Percentiles rank a stretch among this genome's conserved stretches.
These are phyloP conservation scores for Stephania yunnanensis DNA, from an alignment of 164 flowering plant genomes.

Conservation along the genomic window DNA sequence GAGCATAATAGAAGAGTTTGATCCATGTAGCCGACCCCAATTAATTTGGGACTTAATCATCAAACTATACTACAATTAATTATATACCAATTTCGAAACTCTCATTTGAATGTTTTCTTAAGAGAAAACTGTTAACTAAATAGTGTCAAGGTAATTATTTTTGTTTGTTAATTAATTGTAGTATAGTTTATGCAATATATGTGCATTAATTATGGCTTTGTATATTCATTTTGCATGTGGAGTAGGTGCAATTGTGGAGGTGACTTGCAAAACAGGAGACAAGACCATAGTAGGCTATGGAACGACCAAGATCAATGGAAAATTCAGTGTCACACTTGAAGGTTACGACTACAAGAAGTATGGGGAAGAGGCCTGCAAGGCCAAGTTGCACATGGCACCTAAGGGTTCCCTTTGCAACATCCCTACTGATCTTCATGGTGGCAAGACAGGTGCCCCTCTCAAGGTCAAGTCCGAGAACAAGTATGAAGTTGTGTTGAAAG, in stretches of 20 bases:
- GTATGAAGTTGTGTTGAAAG: constrained; percentile 47
- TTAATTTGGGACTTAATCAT: too few species aligned
- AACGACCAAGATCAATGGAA: constrained; percentile 61
- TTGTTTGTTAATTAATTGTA: neutral
- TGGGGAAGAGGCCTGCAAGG: constrained; percentile 56
- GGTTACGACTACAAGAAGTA: constrained; percentile 47
- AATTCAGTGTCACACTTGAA: constrained; percentile 43
- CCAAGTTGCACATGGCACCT: constrained; percentile 56
- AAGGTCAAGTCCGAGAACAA: constrained; percentile 49
- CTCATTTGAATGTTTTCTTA: too few species aligned
- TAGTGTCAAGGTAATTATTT: neutral
- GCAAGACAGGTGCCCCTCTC: constrained; percentile 44
- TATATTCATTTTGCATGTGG: constrained; percentile 7
- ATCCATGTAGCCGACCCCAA: too few species aligned
- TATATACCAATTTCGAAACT: too few species aligned
- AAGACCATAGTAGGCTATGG: constrained; percentile 53
- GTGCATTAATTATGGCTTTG: neutral
- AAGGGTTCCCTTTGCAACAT: constrained; percentile 58
- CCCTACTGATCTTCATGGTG: constrained; percentile 45
- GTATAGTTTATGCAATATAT: neutral
- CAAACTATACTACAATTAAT: too few species aligned
- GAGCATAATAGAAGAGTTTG: too few species aligned
- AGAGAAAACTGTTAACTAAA: neutral
- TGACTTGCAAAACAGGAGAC: constrained; percentile 53
- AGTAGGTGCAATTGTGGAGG: constrained; percentile 65